A percentile compares a stretch with the other conserved stretches of the same genome.
These are phyloP conservation scores for Yamadazyma dushanensis DNA, from an alignment of 1,139 yeast species.

Conservation along the genomic window DNA sequence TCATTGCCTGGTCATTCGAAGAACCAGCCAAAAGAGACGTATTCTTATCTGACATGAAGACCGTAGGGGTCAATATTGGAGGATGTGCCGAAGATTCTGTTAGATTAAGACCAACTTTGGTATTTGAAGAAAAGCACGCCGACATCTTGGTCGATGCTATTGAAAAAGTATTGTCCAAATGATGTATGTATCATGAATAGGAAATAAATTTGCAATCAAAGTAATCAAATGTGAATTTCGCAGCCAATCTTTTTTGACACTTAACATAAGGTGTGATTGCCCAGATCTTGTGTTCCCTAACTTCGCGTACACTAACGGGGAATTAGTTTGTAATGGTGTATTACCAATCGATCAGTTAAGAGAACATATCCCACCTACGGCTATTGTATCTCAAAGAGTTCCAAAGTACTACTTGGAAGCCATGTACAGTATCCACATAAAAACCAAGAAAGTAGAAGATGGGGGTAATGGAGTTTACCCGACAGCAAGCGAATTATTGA, in stretches of 20 bases:
- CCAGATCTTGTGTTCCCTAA: conserved; percentile 99
- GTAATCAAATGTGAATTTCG: conserved; percentile 2
- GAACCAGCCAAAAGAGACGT: conserved; percentile 48
- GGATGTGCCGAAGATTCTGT: conserved; percentile 69
- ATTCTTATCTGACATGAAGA: conserved; percentile 49
- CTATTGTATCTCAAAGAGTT: conserved; percentile 83
- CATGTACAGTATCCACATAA: conserved; percentile 88
- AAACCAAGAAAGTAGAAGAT: conserved; percentile 70
- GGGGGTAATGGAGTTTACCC: conserved; percentile 85
- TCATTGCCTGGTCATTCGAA: conserved; percentile 72
- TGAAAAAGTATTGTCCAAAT: conserved; percentile 46
- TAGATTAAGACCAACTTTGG: conserved; percentile 70
- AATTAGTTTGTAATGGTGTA: conserved; percentile 96
- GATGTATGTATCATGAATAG: conserved; percentile 15
- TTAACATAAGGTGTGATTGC: conserved; percentile 98
- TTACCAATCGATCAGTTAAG: conserved; percentile 95
- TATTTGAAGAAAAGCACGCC: conserved; percentile 67
- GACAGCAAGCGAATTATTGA: conserved; percentile 83
- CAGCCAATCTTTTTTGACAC: conserved; percentile 4
- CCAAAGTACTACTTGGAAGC: conserved; percentile 91
- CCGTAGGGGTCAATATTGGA: conserved; percentile 66
- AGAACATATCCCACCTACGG: conserved; percentile 89
- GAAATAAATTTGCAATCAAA: not conserved
- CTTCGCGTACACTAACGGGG: conserved; percentile 95
- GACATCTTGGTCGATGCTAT: conserved; percentile 55